Evolutionary conservation across 2,329 filamentous ascomycete species (phyloP).

Genomic region (Fusarium ramigenum): DNA sequence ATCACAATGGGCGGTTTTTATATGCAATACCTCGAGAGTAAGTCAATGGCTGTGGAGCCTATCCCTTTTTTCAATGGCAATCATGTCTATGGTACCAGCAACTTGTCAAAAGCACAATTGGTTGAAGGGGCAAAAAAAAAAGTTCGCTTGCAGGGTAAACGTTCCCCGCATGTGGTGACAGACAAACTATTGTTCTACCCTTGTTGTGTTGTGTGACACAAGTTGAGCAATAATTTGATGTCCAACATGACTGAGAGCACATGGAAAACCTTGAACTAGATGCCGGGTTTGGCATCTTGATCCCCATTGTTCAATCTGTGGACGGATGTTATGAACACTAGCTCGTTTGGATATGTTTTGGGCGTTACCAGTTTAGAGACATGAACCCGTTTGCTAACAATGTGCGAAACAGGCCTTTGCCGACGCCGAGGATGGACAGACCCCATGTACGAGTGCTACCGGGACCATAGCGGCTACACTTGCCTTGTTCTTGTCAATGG

Average conservation of each 20-base stretch:
- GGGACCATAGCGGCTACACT: constrained; percentile 78
- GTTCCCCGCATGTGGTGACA: constrained; percentile 26
- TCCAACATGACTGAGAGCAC: not conserved
- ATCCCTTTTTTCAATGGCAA: constrained; percentile 26
- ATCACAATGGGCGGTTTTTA: constrained; percentile 71
- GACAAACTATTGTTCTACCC: constrained; percentile 8
- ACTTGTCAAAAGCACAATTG: constrained; percentile 23
- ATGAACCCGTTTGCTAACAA: constrained; percentile 47
- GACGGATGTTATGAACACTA: not conserved
- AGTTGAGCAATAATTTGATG: not conserved
- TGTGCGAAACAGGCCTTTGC: constrained; percentile 77
- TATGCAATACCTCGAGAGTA: constrained; percentile 80
- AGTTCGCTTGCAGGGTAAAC: constrained; percentile 10
- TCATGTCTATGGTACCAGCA: constrained; percentile 25
- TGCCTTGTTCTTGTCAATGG: constrained; percentile 96
- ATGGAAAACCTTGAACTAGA: not conserved
- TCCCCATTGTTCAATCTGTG: not conserved
- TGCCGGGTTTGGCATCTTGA: not conserved
- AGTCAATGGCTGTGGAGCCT: constrained; percentile 54
- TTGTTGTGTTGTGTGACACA: constrained; percentile 2
- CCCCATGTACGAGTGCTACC: constrained; percentile 86
- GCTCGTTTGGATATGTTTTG: not conserved
- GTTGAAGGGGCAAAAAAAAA: not conserved
- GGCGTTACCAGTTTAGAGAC: not conserved
- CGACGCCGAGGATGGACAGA: constrained; percentile 93